Conservation (phyloP, 2,329 filamentous ascomycete species). For the Zopfia rhizophila region DNA sequence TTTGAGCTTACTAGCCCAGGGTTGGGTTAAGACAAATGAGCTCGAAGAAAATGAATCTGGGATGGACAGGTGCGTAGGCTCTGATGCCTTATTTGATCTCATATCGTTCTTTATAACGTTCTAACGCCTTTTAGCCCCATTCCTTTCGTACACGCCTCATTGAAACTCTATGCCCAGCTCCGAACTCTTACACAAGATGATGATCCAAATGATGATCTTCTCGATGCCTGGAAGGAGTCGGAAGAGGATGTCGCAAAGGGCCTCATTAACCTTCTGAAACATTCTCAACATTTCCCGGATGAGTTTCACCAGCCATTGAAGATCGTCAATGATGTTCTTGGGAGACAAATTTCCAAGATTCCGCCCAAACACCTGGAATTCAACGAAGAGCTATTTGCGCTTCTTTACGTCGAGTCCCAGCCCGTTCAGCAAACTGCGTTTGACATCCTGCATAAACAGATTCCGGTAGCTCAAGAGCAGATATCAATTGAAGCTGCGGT, state of each 20-base stretch:
- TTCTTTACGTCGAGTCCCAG: conserved; percentile 79
- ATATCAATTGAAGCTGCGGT: conserved; percentile 80
- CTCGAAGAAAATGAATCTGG: conserved; percentile 37
- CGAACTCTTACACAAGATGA: conserved; percentile 64
- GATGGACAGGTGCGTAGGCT: conserved; percentile 33
- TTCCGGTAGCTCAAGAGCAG: conserved; percentile 82
- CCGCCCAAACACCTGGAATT: conserved; percentile 71
- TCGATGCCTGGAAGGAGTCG: conserved; percentile 75
- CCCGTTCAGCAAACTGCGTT: conserved; percentile 84
- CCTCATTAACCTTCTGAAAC: conserved; percentile 72
- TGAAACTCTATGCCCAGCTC: conserved; percentile 75
- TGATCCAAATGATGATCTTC: conserved; percentile 86
- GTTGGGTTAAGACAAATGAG: conserved; percentile 46
- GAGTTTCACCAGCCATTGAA: conserved; percentile 72
- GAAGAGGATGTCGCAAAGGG: conserved; percentile 66
- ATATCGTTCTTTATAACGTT: no score
- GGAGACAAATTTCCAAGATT: conserved; percentile 73
- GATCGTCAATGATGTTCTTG: conserved; percentile 79
- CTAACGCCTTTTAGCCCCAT: conserved; percentile 33
- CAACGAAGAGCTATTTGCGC: conserved; percentile 74
- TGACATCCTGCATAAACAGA: conserved; percentile 79
- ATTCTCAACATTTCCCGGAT: conserved; percentile 60
- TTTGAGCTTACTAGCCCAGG: conserved; percentile 45
- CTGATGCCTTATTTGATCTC: no score
- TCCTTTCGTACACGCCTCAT: conserved; percentile 74